Base-by-base conservation (phyloP, 257 asterid species). In the Penstemon newberryi region DNA sequence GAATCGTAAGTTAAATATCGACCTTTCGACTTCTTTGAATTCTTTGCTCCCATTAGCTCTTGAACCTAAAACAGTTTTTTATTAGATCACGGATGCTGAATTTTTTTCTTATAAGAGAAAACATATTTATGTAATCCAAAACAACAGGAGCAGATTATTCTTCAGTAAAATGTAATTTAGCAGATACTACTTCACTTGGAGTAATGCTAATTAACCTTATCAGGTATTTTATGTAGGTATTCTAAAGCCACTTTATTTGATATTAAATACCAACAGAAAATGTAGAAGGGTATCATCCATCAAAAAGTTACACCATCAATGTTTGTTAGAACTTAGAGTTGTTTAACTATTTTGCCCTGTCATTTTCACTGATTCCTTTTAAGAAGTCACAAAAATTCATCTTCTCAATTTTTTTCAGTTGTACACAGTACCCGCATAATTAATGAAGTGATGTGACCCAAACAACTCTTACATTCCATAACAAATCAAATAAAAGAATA, bases 41-140 rank as follows among this genome's bases (percentile, higher is more conserved):
- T 81, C 82, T 87, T 93, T 66, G 75, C 88, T 42, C 99, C 99
- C 99, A 93, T 93, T 60, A 80, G 55, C 72, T 75, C 78, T 66
- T 56, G 56, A 75, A 61, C 66, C 69, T 70, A 60, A 69, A 55
- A 70, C 50, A 13, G 44, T 64, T 59, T 36, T 10, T 7, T 52
- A 41, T 19, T 66, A 55, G 11, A 70, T 3, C 9, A 67, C 33
- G 60, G 25, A 44, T 7, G n/a, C 19, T 10, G 37, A 8, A 4
- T 43, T 44, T 18, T 18, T 39, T 38, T 40, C 47, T 49, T 39
- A 18, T n/a, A 68, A 68, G 19, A 44, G 10, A 49, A 43, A 43
- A 36, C n/a, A 45, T 18, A 56, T 7, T 67, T 42, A 50, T 46
- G 54, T 63, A 45, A 57, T 65, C 45, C 68, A 60, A 60, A 19